These are phyloP conservation scores for Tillandsia fasciculata DNA, from an alignment of 176 grass and related monocot genomes.

Conservation along the genomic window DNA sequence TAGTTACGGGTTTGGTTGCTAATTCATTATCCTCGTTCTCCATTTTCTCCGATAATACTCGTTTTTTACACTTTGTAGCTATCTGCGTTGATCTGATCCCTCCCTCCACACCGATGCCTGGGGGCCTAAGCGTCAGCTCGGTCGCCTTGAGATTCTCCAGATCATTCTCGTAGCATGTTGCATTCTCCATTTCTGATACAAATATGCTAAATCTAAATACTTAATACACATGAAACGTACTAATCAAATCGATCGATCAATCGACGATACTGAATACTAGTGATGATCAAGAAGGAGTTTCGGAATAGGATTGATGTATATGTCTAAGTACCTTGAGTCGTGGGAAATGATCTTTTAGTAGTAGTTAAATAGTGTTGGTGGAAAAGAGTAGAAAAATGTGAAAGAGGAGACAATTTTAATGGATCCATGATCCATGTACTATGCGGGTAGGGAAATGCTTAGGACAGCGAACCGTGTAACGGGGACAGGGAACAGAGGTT, in stretches of 20 bases:
- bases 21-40: not conserved
- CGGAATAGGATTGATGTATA: too few species aligned
- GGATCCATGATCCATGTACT: not conserved
- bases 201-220: not conserved
- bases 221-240: too few species aligned
- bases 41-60: not conserved
- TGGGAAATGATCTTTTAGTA: too few species aligned
- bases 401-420: too few species aligned
- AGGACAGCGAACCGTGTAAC: not conserved
- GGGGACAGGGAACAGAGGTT: not conserved
- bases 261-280: too few species aligned
- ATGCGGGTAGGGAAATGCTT: not conserved
- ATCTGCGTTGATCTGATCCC: not conserved
- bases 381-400: too few species aligned
- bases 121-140: constrained; percentile 22
- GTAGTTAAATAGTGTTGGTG: too few species aligned
- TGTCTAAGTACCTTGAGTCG: too few species aligned
- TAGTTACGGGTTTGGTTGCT: not conserved
- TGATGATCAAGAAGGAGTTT: too few species aligned
- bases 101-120: constrained; percentile 3
- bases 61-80: constrained; percentile 9
- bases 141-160: constrained; percentile 29
- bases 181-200: constrained; percentile 14
- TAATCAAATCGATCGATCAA: too few species aligned
- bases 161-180: not conserved